Evolutionary conservation across 2,329 filamentous ascomycete species (phyloP), one percentile per base, ranked within the genome.

Genomic region (Fusarium floridanum): DNA sequence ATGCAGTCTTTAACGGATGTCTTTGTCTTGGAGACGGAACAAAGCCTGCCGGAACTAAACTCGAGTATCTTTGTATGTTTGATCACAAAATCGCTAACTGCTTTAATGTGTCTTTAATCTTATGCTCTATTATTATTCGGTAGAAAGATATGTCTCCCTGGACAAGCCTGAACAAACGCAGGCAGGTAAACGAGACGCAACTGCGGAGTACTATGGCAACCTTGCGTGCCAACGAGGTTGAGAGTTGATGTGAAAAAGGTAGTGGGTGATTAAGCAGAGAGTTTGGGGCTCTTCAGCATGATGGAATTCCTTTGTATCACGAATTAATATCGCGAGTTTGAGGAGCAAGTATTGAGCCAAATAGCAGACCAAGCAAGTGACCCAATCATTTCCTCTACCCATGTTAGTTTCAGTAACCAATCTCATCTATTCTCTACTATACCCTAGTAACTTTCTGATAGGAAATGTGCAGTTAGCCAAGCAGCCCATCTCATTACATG

Each of bases 241-340:
- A 29, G 5, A 4, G 2, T 29, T 12, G 9, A n/a, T 29, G 9
- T n/a, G 5, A 29, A 7, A 7, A 29, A 3, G 2, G 37, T 17
- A 53, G 16, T 0, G 0, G 9, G 16, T 2, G 9, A 12, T 12
- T 3, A 12, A n/a, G 24, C 9, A 29, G 24, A 6, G 32, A 32
- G 17, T 32, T 32, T 32, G 29, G 29, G 29, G 29, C 29, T 32
- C 29, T 32, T 32, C 29, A 32, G 29, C 29, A 10, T 32, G 29
- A 32, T 32, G 29, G 1, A 32, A 32, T 32, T 10, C 29, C 29
- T 10, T 10, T 4, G 6, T 14, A 20, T 20, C 17, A 29, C 5
- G 7, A 10, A 16, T 27, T 2, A 29, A 8, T 7, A n/a, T n/a
- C 24, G 48, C 11, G 16, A 53, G 24, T 17, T 29, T 29, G 48